Evolutionary conservation across 2,329 filamentous ascomycete genomes (phyloP).

Genomic region (Colletotrichum sp.): DNA sequence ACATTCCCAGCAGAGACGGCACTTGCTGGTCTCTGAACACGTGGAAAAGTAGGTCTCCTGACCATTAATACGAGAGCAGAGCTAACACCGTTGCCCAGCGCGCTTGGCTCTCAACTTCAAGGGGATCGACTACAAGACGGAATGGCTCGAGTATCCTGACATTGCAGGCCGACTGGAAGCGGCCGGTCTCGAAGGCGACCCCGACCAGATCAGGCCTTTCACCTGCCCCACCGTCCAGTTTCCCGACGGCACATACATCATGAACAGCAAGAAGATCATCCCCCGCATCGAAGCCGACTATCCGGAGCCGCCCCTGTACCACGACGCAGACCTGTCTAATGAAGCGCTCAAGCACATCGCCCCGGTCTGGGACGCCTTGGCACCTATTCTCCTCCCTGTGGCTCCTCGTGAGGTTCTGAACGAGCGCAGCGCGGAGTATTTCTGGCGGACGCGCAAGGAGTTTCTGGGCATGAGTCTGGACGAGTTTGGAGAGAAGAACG

Average conservation of each 20-base stretch:
- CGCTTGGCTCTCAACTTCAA: constrained; percentile 74
- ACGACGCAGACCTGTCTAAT: constrained; percentile 56
- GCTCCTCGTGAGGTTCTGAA: constrained; percentile 59
- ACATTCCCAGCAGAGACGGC: constrained; percentile 55
- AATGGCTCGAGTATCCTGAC: constrained; percentile 75
- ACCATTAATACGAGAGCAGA: too few relatives aligned
- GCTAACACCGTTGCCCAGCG: constrained; percentile 43
- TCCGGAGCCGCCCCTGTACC: constrained; percentile 61
- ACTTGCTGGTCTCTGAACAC: constrained; percentile 70
- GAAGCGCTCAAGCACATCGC: constrained; percentile 47
- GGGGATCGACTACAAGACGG: constrained; percentile 67
- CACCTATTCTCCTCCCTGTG: constrained; percentile 47
- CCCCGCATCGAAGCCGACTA: constrained; percentile 61
- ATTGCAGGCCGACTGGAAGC: constrained; percentile 59
- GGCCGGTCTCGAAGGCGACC: constrained; percentile 49
- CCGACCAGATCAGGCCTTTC: constrained; percentile 44
- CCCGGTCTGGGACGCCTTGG: constrained; percentile 35
- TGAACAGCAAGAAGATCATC: constrained; percentile 69
- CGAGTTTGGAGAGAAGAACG: constrained; percentile 50
- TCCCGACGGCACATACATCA: constrained; percentile 62
- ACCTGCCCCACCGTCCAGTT: constrained; percentile 62
- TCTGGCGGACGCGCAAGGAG: constrained; percentile 54
- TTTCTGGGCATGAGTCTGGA: constrained; percentile 57
- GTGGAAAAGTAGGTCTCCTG: constrained; percentile 64
- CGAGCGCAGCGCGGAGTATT: constrained; percentile 58